Conservation (phyloP, 129 eudicot species). For the Artemisia annua region DNA sequence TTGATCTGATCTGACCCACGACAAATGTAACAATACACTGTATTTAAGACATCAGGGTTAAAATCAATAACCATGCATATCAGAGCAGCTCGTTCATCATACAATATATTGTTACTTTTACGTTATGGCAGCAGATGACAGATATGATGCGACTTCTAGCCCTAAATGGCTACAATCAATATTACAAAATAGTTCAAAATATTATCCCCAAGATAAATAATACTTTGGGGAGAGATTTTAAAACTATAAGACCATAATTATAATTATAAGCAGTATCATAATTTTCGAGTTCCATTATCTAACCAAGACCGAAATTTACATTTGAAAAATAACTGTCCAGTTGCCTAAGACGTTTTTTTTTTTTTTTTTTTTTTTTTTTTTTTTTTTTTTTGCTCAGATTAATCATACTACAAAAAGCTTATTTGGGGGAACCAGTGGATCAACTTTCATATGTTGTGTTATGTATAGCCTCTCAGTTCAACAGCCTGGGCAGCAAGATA, state of each 20-base stretch:
- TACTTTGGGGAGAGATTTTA: background rate
- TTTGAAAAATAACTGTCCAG: background rate
- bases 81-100: background rate
- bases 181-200: background rate
- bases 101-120: background rate
- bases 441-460: constrained; percentile 23
- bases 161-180: background rate
- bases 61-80: background rate
- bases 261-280: background rate
- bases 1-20: no score
- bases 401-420: background rate
- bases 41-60: constrained; percentile 25
- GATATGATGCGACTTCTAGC: background rate
- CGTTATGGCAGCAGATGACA: background rate
- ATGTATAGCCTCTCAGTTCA: constrained; percentile 59
- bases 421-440: background rate
- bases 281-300: background rate
- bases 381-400: background rate
- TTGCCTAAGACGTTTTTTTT: background rate
- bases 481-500: constrained; percentile 64
- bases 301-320: background rate
- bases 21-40: background rate
- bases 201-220: background rate
- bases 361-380: background rate
- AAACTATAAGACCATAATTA: background rate